Evolutionary conservation across 768 basidiomycete species (phyloP).

Genomic region (Boletellus ananas): DNA sequence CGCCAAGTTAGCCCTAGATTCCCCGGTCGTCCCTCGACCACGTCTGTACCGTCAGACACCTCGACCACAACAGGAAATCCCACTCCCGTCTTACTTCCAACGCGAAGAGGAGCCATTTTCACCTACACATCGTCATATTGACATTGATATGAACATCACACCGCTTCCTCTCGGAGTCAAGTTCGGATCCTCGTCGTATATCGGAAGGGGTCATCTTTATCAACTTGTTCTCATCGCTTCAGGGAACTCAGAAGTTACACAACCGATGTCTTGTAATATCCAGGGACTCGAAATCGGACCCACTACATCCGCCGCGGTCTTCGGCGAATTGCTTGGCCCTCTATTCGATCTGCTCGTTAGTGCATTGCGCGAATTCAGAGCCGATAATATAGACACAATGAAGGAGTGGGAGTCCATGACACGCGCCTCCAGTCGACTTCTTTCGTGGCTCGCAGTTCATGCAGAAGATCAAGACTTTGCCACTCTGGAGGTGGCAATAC

Average conservation of each 20-base stretch:
- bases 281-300: constrained; percentile 44
- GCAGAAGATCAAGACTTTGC: constrained; percentile 32
- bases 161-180: constrained; percentile 48
- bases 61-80: constrained; percentile 6
- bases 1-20: constrained; percentile 1
- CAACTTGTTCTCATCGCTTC: constrained; percentile 47
- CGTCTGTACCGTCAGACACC: constrained; percentile 15
- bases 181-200: constrained; percentile 50
- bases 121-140: constrained; percentile 21
- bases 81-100: constrained; percentile 16
- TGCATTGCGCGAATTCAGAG: constrained; percentile 34
- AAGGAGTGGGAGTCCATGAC: constrained; percentile 40
- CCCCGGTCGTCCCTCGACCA: constrained; percentile 6
- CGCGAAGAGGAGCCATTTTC: constrained; percentile 6
- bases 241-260: constrained; percentile 20
- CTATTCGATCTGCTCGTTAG: constrained; percentile 44
- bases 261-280: constrained; percentile 31
- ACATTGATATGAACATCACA: constrained; percentile 50
- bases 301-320: constrained; percentile 39
- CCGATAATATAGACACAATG: constrained; percentile 17
- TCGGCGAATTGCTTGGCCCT: constrained; percentile 44
- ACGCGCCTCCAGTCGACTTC: constrained; percentile 40
- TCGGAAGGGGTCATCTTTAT: constrained; percentile 56
- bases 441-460: constrained; percentile 43
- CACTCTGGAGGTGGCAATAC: constrained; percentile 31